A percentile compares a stretch with the other conserved stretches of the same genome.
phyloP scores from a whole-genome alignment of 352 stramenopile genomes.

The Plasmopara muralis region DNA sequence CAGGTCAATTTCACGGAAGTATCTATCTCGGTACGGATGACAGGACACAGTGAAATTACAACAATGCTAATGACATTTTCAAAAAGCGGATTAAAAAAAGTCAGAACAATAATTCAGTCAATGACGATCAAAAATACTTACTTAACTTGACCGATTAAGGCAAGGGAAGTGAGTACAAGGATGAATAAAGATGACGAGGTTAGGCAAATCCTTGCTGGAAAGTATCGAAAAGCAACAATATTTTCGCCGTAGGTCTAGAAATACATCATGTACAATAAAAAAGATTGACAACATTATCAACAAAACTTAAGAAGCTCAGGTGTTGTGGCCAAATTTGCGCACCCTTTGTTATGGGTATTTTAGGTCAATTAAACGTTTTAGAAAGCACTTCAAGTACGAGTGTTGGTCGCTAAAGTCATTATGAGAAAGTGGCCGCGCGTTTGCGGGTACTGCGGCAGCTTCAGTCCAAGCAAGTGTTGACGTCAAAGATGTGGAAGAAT shows the following conservation, averaged over 20 bases:
- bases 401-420: too few relatives aligned
- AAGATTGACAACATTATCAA: too few relatives aligned
- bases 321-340: too few relatives aligned
- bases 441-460: too few relatives aligned
- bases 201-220: neutral
- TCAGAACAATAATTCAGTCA: neutral
- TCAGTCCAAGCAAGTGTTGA: too few relatives aligned
- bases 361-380: too few relatives aligned
- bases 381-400: too few relatives aligned
- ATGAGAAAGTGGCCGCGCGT: too few relatives aligned
- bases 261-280: neutral
- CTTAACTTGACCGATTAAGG: slow-evolving; percentile 33
- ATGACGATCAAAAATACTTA: slow-evolving; percentile 17
- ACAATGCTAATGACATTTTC: slow-evolving; percentile 41
- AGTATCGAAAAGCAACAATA: slow-evolving; percentile 31
- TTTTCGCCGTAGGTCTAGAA: slow-evolving; percentile 41
- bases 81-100: slow-evolving; percentile 31
- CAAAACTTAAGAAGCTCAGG: too few relatives aligned
- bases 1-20: slow-evolving; percentile 44
- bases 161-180: slow-evolving; percentile 41
- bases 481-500: too few relatives aligned
- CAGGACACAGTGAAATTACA: slow-evolving; percentile 32
- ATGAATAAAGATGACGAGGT: slow-evolving; percentile 33
- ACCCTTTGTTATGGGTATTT: too few relatives aligned
- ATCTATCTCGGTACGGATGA: slow-evolving; percentile 47